Percentiles rank a stretch among this genome's conserved stretches.
phyloP scores from a whole-genome alignment of 192 early-diverging fungal species.

The Allomyces javanicus region DNA sequence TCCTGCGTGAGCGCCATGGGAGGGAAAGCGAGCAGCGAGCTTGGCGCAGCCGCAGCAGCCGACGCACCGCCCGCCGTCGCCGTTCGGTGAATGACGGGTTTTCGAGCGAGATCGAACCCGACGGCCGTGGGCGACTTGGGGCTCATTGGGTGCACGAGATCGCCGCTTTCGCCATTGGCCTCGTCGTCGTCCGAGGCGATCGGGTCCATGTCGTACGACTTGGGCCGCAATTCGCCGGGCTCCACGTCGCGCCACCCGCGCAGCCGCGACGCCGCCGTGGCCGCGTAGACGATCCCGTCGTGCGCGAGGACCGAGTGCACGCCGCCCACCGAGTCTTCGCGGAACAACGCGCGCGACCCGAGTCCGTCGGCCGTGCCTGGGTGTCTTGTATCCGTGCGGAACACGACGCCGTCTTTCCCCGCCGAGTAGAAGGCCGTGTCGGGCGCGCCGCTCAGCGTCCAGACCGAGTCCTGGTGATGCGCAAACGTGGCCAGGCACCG shows the following conservation, averaged over 20 bases:
- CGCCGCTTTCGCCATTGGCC: no score
- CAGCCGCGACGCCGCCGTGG: not conserved
- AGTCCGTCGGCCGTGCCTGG: not conserved
- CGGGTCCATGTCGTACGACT: no score
- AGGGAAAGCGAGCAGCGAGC: no score
- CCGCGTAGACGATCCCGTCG: not conserved
- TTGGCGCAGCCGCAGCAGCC: no score
- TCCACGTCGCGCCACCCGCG: not conserved
- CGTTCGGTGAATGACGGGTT: no score
- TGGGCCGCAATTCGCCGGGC: no score
- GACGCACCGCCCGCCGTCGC: no score
- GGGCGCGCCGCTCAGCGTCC: conserved; percentile 76
- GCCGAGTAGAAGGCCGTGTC: conserved; percentile 80
- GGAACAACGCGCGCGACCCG: not conserved
- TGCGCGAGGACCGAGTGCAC: not conserved
- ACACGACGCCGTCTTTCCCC: conserved; percentile 69
- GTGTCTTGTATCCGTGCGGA: not conserved
- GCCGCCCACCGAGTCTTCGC: not conserved
- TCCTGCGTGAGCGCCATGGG: no score
- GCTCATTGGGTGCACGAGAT: no score
- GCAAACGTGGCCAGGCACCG: conserved; percentile 76
- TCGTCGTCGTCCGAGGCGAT: no score
- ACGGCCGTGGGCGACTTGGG: no score
- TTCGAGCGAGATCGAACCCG: no score
- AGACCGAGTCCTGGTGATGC: conserved; percentile 72